Base-by-base conservation (phyloP, 2,329 filamentous ascomycete species). In the Diaporthe sp. region DNA sequence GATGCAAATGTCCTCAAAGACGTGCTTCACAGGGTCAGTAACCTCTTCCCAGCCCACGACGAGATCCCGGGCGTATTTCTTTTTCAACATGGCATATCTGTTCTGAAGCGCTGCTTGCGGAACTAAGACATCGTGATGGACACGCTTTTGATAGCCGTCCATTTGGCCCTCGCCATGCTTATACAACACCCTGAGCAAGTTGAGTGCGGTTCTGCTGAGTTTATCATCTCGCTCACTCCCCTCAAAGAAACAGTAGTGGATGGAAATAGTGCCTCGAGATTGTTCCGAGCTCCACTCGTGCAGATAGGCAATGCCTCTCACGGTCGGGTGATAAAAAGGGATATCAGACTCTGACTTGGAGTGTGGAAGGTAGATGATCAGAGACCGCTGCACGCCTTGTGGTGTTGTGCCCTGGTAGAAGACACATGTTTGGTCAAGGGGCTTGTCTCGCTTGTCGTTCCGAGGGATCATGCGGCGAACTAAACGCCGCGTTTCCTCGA, bases 1-100 rank as follows among this genome's bases (percentile, higher is more conserved):
- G 76, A 99, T 98, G 5, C 92, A 90, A 28, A 99, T 85, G 81
- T 98, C 96, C 82, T 99, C 97, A 83, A 98, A 98, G 3, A 98
- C 95, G 81, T 98, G 96, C 82, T 98, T 99, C 22, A 87, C 87
- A 0, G 96, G 94, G 81, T 97, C 95, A 0, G 96, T 98, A 69
- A 89, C 89, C 85, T 98, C 97, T 19, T 92, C 92, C 97, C 96
- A 99, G 1, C 84, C 85, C n/a, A 90, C 83, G 19, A 95, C 92
- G 17, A 99, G 85, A 1, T 84, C 80, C 28, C 90, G 89, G 0
- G 95, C 95, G 81, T 98, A 95, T 78, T 90, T 93, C 71, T 90
- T 86, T 84, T 98, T 98, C 9, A 99, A 88, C 25, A 88, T 86
- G 0, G 92, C 88, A 81, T 98, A 98, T 0, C 93, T 96, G 79